Evolutionary conservation across 2,329 filamentous ascomycete genomes (phyloP).

Genomic region (Penicillium brevicompactum): DNA sequence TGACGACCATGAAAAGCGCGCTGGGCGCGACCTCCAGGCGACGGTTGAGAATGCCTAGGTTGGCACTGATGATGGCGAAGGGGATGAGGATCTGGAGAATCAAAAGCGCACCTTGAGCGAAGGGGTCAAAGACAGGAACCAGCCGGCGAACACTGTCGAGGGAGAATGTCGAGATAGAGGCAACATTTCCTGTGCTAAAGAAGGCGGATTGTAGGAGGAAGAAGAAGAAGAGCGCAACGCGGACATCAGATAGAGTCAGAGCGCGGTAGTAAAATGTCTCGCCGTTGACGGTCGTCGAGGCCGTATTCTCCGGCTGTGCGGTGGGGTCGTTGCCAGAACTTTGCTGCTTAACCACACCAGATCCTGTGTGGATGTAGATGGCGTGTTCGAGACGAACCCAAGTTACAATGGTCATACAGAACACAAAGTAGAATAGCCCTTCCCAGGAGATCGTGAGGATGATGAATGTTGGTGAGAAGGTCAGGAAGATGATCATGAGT

Average conservation of each 20-base stretch:
- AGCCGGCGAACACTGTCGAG: conserved; percentile 86
- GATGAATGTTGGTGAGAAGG: conserved; percentile 90
- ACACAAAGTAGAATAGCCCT: conserved; percentile 91
- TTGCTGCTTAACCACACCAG: conserved; percentile 10
- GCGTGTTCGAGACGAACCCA: conserved; percentile 93
- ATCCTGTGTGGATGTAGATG: conserved; percentile 55
- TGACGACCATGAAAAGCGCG: conserved; percentile 90
- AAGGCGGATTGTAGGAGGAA: conserved; percentile 93
- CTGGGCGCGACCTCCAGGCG: conserved; percentile 81
- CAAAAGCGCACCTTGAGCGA: conserved; percentile 84
- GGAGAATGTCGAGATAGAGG: conserved; percentile 89
- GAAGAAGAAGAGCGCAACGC: conserved; percentile 92
- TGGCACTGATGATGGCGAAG: conserved; percentile 88
- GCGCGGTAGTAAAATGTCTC: conserved; percentile 58
- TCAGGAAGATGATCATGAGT: conserved; percentile 83
- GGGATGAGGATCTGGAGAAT: conserved; percentile 90
- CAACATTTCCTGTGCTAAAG: conserved; percentile 95
- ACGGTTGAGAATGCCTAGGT: conserved; percentile 89
- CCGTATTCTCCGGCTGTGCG: conserved; percentile 29
- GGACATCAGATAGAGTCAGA: conserved; percentile 77
- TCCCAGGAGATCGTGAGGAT: conserved; percentile 98
- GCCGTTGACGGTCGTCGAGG: conserved; percentile 36
- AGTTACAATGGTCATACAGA: conserved; percentile 76
- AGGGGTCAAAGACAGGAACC: conserved; percentile 89
- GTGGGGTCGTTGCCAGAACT: conserved; percentile 27